Evolutionary conservation across 257 asterid species (phyloP).

Genomic region (Fraxinus anomala): DNA sequence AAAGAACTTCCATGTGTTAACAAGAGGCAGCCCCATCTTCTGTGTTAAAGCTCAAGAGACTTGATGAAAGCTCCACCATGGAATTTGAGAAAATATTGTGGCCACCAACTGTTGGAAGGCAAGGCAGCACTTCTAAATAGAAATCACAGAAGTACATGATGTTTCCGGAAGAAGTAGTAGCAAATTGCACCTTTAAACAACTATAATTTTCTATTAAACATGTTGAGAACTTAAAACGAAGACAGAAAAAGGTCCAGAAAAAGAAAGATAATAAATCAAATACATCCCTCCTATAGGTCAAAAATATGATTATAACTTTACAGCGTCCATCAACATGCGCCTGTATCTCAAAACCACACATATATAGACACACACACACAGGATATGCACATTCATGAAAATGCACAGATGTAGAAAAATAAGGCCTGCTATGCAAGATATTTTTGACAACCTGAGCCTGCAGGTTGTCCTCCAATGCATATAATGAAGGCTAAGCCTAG

Average conservation of each 20-base stretch:
- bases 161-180: background rate
- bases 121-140: background rate
- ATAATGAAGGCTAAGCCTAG: background rate
- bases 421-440: background rate
- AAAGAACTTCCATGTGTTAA: background rate
- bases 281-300: background rate
- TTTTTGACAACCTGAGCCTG: background rate
- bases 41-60: background rate
- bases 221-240: background rate
- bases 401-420: background rate
- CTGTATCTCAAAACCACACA: background rate
- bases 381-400: background rate
- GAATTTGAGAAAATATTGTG: background rate
- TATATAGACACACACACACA: background rate
- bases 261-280: background rate
- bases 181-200: background rate
- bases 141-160: background rate
- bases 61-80: background rate
- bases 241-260: background rate
- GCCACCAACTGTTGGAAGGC: background rate
- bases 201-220: background rate
- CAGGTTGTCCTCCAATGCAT: background rate
- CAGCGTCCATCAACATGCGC: background rate
- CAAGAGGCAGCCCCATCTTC: background rate
- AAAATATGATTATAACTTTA: background rate